A percentile compares a stretch with the other conserved stretches of the same genome.
phyloP scores from a whole-genome alignment of 352 stramenopile genomes.

The Pythium diclinum region DNA sequence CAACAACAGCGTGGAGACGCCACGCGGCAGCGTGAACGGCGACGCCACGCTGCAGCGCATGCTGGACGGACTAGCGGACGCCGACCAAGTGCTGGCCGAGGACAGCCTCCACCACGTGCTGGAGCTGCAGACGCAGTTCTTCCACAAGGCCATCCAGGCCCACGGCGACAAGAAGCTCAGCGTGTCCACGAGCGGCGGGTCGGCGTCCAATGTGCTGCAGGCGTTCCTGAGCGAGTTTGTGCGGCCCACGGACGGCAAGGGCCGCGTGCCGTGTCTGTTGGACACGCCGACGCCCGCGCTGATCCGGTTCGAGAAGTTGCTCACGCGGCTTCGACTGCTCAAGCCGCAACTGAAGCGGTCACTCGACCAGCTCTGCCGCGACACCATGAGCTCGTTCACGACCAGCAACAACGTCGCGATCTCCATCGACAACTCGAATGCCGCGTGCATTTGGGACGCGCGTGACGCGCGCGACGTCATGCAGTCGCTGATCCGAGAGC shows the following conservation, averaged over 20 bases:
- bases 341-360: conserved; percentile 60
- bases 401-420: conserved; percentile 9
- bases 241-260: conserved; percentile 8
- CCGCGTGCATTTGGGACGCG: conserved; percentile 40
- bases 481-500: conserved; percentile 62
- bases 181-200: conserved; percentile 14
- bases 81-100: conserved; percentile 58
- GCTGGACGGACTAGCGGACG: conserved; percentile 40
- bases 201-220: conserved; percentile 23
- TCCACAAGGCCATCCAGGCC: conserved; percentile 47
- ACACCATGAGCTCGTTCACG: conserved; percentile 61
- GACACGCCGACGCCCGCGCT: conserved; percentile 48
- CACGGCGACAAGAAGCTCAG: conserved; percentile 44
- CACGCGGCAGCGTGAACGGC: conserved; percentile 30
- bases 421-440: conserved; percentile 17
- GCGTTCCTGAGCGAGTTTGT: conserved; percentile 43
- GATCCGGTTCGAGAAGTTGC: conserved; percentile 68
- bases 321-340: conserved; percentile 54
- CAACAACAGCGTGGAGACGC: conserved; percentile 1
- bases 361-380: conserved; percentile 56
- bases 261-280: conserved; percentile 31
- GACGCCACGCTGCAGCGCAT: conserved; percentile 40
- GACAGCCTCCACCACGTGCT: conserved; percentile 60
- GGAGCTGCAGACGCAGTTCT: conserved; percentile 51
- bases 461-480: conserved; percentile 61